Evolutionary conservation across 768 basidiomycete species (phyloP).

Genomic region (Crassisporium funariophilum): DNA sequence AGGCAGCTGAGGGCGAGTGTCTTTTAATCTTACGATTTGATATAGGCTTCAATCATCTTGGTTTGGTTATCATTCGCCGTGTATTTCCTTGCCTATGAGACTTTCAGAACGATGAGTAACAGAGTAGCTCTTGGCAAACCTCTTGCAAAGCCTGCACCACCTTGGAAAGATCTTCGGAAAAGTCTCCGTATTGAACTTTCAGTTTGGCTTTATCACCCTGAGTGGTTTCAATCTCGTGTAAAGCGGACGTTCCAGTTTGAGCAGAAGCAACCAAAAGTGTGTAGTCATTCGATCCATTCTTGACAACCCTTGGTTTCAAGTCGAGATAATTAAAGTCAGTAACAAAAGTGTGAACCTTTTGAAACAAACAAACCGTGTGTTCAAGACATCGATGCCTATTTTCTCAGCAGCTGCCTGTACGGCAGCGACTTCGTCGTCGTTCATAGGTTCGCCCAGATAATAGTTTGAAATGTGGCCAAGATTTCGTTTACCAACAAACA

Average conservation of each 20-base stretch:
- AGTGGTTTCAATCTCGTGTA: slow-evolving; percentile 47
- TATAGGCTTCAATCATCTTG: slow-evolving; percentile 77
- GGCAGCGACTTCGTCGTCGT: slow-evolving; percentile 76
- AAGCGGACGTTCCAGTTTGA: slow-evolving; percentile 36
- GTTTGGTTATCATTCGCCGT: slow-evolving; percentile 72
- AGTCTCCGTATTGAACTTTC: slow-evolving; percentile 78
- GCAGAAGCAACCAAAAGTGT: slow-evolving; percentile 78
- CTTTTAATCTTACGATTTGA: slow-evolving; percentile 59
- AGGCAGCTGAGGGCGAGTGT: neutral
- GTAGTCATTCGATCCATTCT: slow-evolving; percentile 63
- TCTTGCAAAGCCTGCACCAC: slow-evolving; percentile 59
- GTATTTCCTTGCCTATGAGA: slow-evolving; percentile 68
- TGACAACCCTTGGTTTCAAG: slow-evolving; percentile 56
- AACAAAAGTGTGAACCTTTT: neutral
- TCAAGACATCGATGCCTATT: slow-evolving; percentile 73
- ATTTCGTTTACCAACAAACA: slow-evolving; percentile 79
- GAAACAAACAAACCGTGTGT: slow-evolving; percentile 63
- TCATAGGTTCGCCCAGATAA: slow-evolving; percentile 73
- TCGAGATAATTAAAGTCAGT: neutral
- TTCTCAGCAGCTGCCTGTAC: slow-evolving; percentile 79
- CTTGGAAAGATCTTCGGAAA: slow-evolving; percentile 54
- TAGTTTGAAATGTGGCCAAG: slow-evolving; percentile 84
- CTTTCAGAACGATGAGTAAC: neutral
- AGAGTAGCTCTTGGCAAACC: slow-evolving; percentile 35
- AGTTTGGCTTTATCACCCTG: slow-evolving; percentile 49